Evolutionary conservation across 108 stramenopile genomes (phyloP), one percentile per base, ranked within the genome.

Genomic region (Nitzschia inconspicua): DNA sequence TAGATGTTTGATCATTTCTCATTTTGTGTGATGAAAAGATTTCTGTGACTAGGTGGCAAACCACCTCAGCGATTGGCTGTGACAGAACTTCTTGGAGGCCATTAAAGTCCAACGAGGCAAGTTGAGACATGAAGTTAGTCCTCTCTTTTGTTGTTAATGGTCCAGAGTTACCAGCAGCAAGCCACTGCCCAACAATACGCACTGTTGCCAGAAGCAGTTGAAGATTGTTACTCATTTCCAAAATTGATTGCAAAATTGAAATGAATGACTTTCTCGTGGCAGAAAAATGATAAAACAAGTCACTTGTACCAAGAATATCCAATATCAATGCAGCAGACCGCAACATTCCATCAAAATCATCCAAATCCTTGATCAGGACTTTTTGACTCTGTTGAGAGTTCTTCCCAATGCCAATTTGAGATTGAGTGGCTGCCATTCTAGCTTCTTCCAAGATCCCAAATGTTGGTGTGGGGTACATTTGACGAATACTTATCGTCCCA

Each of bases 91-190:
- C 78, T 2, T 83, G 63, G 13, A 91, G 52, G 9, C 79, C 75
- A 47, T 75, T 70, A 58, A 72, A 79, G 56, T 91, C 89, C 28
- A 94, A 70, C 18, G 70, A 65, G n/a, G 72, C 51, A 4, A 91
- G 57, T 36, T 83, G 74, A 71, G 53, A 66, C 28, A 91, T 47
- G 42, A 89, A 77, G 47, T 60, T 74, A 28, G 63, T 68, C 29
- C 76, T 44, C 50, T 94, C 93, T 34, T 85, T 82, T 11, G 46
- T 51, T 9, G 84, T 91, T 23, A 94, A 44, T 46, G 80, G 82
- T 4, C 55, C 51, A 20, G 54, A 57, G 27, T 44, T 54, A 47
- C 58, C 48, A 7, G 32, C 47, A 32, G 75, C 37, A 13, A 94
- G 46, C 93, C 84, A 88, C 26, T 60, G 66, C 20, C 88, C 77